A percentile compares a stretch with the other conserved stretches of the same genome.
phyloP scores from a whole-genome alignment of 179 eudicot genomes.

The Corrigiola litoralis region DNA sequence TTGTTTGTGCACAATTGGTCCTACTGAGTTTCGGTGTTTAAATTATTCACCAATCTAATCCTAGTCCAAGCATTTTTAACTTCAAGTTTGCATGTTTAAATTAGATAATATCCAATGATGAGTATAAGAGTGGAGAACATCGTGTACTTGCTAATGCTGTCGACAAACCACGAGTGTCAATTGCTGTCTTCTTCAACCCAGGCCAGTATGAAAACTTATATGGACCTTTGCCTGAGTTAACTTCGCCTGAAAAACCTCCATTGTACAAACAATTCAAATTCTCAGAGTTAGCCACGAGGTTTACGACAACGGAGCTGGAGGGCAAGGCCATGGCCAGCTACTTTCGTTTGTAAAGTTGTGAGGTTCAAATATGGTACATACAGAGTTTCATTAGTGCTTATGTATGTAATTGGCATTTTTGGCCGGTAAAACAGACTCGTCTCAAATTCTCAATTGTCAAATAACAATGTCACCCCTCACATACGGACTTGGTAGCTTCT shows the following conservation, averaged over 20 bases:
- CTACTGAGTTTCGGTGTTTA: too few species aligned
- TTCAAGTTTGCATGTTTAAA: not conserved
- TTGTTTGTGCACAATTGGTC: too few species aligned
- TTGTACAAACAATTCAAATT: conserved; percentile 36
- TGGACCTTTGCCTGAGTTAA: conserved; percentile 60
- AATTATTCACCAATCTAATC: too few species aligned
- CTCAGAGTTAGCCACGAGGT: conserved; percentile 38
- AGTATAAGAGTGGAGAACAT: conserved; percentile 67
- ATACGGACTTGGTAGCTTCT: too few species aligned
- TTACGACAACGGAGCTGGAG: conserved; percentile 48
- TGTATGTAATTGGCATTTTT: too few species aligned
- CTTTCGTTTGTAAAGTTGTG: conserved; percentile 26
- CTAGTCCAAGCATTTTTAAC: too few species aligned
- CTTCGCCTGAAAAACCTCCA: conserved; percentile 52
- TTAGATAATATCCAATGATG: conserved; percentile 66
- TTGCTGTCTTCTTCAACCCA: conserved; percentile 53
- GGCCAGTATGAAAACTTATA: conserved; percentile 32
- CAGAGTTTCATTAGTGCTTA: not conserved
- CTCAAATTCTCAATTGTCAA: too few species aligned
- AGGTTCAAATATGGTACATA: not conserved
- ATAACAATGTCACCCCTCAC: too few species aligned
- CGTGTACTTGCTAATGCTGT: conserved; percentile 57
- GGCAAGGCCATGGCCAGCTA: conserved; percentile 46
- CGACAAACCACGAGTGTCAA: conserved; percentile 42
- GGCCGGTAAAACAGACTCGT: too few species aligned